phyloP scores from a whole-genome alignment of 73 alveolate genomes.

The Tetrahymena malaccensis region DNA sequence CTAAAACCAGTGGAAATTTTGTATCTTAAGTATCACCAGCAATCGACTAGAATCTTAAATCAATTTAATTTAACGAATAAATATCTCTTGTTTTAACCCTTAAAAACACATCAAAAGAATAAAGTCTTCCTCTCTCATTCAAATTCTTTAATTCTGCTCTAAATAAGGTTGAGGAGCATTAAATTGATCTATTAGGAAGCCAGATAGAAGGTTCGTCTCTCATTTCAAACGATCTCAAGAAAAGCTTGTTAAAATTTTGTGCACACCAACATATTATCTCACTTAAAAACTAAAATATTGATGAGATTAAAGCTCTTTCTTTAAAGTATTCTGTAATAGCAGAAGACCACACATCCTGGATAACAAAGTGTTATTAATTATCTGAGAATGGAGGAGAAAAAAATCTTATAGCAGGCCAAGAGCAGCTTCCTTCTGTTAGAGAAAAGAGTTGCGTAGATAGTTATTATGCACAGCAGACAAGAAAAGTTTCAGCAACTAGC shows the following conservation, averaged over 20 bases:
- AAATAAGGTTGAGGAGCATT: not conserved
- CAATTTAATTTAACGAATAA: not conserved
- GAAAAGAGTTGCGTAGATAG: not conserved
- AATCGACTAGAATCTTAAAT: not conserved
- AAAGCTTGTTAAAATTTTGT: not conserved
- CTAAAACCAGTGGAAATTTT: not conserved
- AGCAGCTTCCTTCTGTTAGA: not conserved
- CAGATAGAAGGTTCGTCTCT: not conserved
- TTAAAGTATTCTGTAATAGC: not conserved
- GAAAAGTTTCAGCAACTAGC: not conserved
- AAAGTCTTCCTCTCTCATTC: not conserved
- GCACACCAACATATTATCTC: not conserved
- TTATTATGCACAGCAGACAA: not conserved
- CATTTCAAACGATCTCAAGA: not conserved
- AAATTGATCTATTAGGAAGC: not conserved
- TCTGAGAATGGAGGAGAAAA: not conserved
- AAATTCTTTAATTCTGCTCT: not conserved
- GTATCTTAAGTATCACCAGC: not conserved
- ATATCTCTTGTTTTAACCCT: not conserved
- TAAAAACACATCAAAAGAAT: not conserved
- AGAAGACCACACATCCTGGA: not conserved
- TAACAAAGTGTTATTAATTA: not conserved
- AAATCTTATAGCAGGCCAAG: not conserved
- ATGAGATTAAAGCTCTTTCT: not conserved
- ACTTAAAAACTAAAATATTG: not conserved